phyloP scores from a whole-genome alignment of 2,329 filamentous ascomycete genomes.

The Ophiostoma fasciatum region DNA sequence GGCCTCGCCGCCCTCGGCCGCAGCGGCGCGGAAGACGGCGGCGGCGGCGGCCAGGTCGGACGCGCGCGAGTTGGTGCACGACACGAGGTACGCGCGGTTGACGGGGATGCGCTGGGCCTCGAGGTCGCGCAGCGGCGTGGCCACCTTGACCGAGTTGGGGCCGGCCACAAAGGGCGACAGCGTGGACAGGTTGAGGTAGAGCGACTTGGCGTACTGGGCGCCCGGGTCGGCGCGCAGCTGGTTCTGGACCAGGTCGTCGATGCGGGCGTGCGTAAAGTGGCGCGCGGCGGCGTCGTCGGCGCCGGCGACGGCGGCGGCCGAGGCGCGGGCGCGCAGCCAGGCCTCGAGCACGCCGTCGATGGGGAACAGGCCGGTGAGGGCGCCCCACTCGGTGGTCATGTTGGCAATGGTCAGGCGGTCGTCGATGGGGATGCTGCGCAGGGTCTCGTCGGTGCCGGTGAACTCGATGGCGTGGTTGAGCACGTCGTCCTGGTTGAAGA shows the following conservation, averaged over 20 bases:
- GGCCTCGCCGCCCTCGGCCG: slow-evolving; percentile 42
- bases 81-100: slow-evolving; percentile 75
- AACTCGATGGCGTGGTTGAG: slow-evolving; percentile 89
- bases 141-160: slow-evolving; percentile 81
- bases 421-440: slow-evolving; percentile 51
- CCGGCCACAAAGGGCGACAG: slow-evolving; percentile 74
- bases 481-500: slow-evolving; percentile 79
- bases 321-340: slow-evolving; percentile 70
- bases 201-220: slow-evolving; percentile 67
- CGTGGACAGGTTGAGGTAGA: slow-evolving; percentile 74
- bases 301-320: slow-evolving; percentile 46
- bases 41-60: slow-evolving; percentile 75
- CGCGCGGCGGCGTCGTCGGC: slow-evolving; percentile 22
- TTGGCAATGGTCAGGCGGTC: slow-evolving; percentile 56
- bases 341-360: slow-evolving; percentile 56
- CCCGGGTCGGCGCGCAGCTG: slow-evolving; percentile 56
- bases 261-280: slow-evolving; percentile 55
- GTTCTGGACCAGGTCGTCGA: slow-evolving; percentile 59
- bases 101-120: slow-evolving; percentile 60
- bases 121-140: slow-evolving; percentile 61
- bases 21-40: slow-evolving; percentile 57
- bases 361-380: slow-evolving; percentile 57
- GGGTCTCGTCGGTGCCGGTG: slow-evolving; percentile 62
- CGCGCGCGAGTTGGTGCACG: slow-evolving; percentile 74
- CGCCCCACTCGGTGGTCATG: slow-evolving; percentile 69